A percentile compares a stretch with the other conserved stretches of the same genome.
These are phyloP conservation scores for Lantana camara DNA, from an alignment of 257 asterid species.

Conservation along the genomic window DNA sequence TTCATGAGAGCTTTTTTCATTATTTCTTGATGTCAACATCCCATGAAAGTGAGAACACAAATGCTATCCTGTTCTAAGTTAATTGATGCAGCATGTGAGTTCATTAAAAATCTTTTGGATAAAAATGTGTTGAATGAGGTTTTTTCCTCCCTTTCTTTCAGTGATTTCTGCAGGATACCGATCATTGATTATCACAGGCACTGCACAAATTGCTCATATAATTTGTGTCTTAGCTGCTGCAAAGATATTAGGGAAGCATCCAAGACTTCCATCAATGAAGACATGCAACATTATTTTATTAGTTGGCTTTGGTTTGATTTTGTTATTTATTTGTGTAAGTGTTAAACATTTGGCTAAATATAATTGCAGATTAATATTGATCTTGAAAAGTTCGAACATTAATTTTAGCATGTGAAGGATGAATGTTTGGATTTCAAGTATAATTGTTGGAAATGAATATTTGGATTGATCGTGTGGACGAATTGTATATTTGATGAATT, in stretches of 20 bases:
- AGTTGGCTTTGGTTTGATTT: no score
- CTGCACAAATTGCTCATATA: constrained; percentile 91
- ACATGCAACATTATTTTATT: constrained; percentile 30
- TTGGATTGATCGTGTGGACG: no score
- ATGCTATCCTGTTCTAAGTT: constrained; percentile 17
- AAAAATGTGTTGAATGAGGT: neutral
- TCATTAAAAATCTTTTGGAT: constrained; percentile 1
- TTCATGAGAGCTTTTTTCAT: neutral
- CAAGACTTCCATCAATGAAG: constrained; percentile 38
- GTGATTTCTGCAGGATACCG: constrained; percentile 96
- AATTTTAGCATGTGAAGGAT: no score
- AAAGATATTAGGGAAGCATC: constrained; percentile 79
- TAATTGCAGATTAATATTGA: constrained; percentile 69
- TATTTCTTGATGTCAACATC: neutral
- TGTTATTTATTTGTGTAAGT: neutral
- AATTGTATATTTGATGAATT: no score
- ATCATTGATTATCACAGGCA: constrained; percentile 95
- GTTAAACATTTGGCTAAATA: constrained; percentile 29
- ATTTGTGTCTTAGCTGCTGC: constrained; percentile 98
- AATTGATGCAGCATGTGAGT: constrained; percentile 17
- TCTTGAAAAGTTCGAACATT: constrained; percentile 85
- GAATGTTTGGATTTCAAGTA: no score
- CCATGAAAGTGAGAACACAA: constrained; percentile 21
- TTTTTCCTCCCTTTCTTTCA: constrained; percentile 41
- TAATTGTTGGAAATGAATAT: no score